Base-by-base conservation (phyloP, 192 early-diverging fungal species). In the Backusella tarrabulga region DNA sequence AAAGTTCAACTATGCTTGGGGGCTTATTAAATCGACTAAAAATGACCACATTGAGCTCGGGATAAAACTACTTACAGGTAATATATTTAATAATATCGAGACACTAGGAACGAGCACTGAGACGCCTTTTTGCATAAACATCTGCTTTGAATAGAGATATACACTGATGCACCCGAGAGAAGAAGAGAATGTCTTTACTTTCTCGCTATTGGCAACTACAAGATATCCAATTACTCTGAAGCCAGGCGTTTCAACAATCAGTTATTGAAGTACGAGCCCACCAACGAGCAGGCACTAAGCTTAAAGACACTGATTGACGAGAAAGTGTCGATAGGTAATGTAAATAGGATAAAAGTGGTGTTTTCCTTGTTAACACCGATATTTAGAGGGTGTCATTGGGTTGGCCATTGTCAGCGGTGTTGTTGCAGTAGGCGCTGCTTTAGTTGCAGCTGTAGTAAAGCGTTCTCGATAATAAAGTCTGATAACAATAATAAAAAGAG, bases 1-100 rank as follows among this genome's bases (percentile, higher is more conserved):
- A 68, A 97, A 96, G 81, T 99, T 99, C 88, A 97, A 99, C 88
- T 96, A 94, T 79, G 95, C 97, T 1, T 99, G 97, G 95, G 95
- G 93, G 0, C 89, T 97, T 42, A 90, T 95, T 79, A 91, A 90
- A 82, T 91, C 90, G 78, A 87, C 80, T 73, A 82, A 79, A 40
- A 88, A 87, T 74, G 83, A 83, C 8, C 91, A 96, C 68, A 92
- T 95, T 73, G 87, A 92, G 56, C 78, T 87, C 29, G 97, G 96
- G 19, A 89, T 99, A 40, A 71, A 83, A n/a, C 85, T 97, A 21
- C 79, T 95, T 38, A 86, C 88, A 83, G 93, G 93, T 93, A 56
- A 34, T 70, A 21, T 6, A 70, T 36, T 21, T 34, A n/a, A 26
- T 29, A 8, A 36, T 11, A 34, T 40, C 46, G 29, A 67, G 26